Percentiles rank a stretch among this genome's conserved stretches.
Conservation (phyloP, 192 early-diverging fungal genomes). For the Diversispora epigaea region DNA sequence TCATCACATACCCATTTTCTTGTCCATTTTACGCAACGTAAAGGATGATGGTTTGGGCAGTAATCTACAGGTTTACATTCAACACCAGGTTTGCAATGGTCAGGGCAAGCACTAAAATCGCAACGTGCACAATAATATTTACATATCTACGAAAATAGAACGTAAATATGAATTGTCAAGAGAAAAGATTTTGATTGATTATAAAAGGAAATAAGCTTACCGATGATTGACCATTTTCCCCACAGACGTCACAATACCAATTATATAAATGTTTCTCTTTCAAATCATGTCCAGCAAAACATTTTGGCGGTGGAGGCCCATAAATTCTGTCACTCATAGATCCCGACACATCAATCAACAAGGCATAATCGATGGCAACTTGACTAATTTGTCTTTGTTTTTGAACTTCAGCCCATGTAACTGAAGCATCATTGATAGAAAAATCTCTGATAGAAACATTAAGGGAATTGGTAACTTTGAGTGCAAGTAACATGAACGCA, state of each 20-base stretch:
- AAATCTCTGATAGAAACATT: not conserved
- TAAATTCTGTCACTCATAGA: slow-evolving; percentile 12
- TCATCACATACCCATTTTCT: too few species aligned
- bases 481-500: slow-evolving; percentile 16
- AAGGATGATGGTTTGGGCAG: too few species aligned
- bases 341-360: slow-evolving; percentile 19
- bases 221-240: not conserved
- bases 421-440: not conserved
- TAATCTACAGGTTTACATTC: too few species aligned
- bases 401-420: slow-evolving; percentile 29
- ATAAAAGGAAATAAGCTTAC: too few species aligned
- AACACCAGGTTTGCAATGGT: too few species aligned
- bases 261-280: not conserved
- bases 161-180: too few species aligned
- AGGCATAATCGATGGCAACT: slow-evolving; percentile 22
- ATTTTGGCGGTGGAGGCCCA: not conserved
- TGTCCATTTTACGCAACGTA: too few species aligned
- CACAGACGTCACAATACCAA: not conserved
- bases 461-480: slow-evolving; percentile 12
- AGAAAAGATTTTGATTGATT: too few species aligned
- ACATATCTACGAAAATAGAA: too few species aligned
- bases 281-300: slow-evolving; percentile 31
- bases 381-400: slow-evolving; percentile 3
- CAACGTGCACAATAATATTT: too few species aligned
- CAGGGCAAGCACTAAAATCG: too few species aligned